Evolutionary conservation across 2,329 filamentous ascomycete species (phyloP), one percentile per base, ranked within the genome.

Genomic region (Pseudogymnoascus sp.): DNA sequence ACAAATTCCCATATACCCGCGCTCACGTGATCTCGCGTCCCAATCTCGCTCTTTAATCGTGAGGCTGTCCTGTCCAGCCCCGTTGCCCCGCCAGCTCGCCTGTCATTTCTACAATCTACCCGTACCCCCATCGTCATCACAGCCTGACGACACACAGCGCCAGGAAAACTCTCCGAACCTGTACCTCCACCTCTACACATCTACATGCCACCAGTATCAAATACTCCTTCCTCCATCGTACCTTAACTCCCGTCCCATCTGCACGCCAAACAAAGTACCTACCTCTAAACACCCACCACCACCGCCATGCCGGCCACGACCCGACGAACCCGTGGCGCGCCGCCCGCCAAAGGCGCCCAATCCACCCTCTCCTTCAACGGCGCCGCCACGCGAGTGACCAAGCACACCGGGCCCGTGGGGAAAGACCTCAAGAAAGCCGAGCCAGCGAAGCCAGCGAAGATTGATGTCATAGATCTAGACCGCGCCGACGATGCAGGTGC

Each of bases 311-410:
- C 78, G 57, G 70, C 76, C 36, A 67, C 72, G 60, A 77, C 77
- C 67, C 76, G 77, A 62, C 77, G 77, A 66, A 73, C 73, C 62
- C 67, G 69, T 31, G 69, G 72, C 51, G 71, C 75, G 29, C 73
- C 77, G 60, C 69, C 74, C 64, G 71, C 77, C 42, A 70, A 78
- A 65, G 73, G 77, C 67, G 69, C 75, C 54, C 74, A 77, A 64
- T 83, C 86, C 73, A 86, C 82, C n/a, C 81, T 88, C 68, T 82
- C 84, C 40, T 88, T 89, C 76, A 80, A 83, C 68, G 77, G 78
- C 66, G 77, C 80, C 66, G 77, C 79, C 39, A 77, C 77, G 67
- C 80, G 80, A 75, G 79, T 88, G 68, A 86, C 84, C 63, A 88
- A 88, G 73, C 77, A 77, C 42, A 74, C 74, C 10, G 34, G 37